These are phyloP conservation scores for Neofusicoccum sp. DNA, from an alignment of 2,329 filamentous ascomycete genomes.

Conservation along the genomic window DNA sequence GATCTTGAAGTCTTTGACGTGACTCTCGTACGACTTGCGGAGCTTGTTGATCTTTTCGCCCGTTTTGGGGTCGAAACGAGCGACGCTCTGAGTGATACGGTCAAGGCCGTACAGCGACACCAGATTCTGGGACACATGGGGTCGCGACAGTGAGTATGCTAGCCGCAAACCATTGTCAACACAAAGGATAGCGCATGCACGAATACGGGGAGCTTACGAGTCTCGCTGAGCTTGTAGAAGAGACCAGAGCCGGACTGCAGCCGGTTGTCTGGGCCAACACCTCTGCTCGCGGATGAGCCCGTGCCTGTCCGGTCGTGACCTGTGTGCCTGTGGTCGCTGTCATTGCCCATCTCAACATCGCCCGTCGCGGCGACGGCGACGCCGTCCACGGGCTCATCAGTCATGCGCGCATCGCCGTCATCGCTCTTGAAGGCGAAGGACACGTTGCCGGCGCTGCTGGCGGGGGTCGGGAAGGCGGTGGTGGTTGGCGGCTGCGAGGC, in stretches of 20 bases:
- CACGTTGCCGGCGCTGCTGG: conserved; percentile 38
- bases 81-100: conserved; percentile 60
- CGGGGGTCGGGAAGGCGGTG: conserved; percentile 37
- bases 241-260: conserved; percentile 34
- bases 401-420: conserved; percentile 48
- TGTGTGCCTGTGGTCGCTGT: conserved; percentile 43
- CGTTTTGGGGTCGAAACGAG: conserved; percentile 61
- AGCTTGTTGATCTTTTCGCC: conserved; percentile 68
- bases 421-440: conserved; percentile 40
- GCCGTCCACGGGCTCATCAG: conserved; percentile 29
- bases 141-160: conserved; percentile 51
- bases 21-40: conserved; percentile 58
- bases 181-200: conserved; percentile 25
- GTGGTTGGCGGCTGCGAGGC: conserved; percentile 38
- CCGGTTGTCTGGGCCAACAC: conserved; percentile 28
- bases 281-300: conserved; percentile 24
- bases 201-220: conserved; percentile 35
- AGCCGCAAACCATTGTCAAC: conserved; percentile 34
- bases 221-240: conserved; percentile 41
- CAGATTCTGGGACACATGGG: conserved; percentile 61
- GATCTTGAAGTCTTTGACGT: conserved; percentile 53
- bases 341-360: conserved; percentile 31
- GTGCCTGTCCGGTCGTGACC: conserved; percentile 50
- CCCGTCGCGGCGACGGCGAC: conserved; percentile 15
- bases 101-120: conserved; percentile 61